These are phyloP conservation scores for Diaporthe aspalathi DNA, from an alignment of 2,329 filamentous ascomycete species.

Conservation along the genomic window DNA sequence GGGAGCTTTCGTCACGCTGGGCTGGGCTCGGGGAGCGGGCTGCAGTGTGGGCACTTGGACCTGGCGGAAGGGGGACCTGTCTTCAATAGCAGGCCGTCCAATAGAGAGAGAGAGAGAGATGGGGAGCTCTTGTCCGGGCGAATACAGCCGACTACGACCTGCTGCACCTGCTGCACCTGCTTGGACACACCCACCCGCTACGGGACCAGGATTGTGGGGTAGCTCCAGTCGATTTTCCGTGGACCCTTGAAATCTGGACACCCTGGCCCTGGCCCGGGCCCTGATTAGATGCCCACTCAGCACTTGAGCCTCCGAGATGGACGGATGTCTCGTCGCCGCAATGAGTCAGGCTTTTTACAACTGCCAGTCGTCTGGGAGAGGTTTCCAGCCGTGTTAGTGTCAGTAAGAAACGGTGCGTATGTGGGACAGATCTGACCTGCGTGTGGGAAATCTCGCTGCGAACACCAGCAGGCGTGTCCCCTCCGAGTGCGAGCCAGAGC, in stretches of 20 bases:
- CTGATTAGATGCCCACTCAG: slow-evolving; percentile 2
- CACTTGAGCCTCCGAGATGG: slow-evolving; percentile 19
- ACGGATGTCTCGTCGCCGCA: background rate
- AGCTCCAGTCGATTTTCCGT: slow-evolving; percentile 30
- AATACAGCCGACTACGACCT: slow-evolving; percentile 17
- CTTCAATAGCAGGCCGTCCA: too few relatives aligned
- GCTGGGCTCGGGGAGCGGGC: slow-evolving; percentile 3
- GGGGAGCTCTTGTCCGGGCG: too few relatives aligned
- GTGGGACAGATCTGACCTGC: slow-evolving; percentile 6
- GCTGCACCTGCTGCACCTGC: background rate
- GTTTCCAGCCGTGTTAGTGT: too few relatives aligned
- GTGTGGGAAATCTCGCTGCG: background rate
- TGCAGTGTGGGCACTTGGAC: slow-evolving; percentile 4
- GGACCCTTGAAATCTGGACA: slow-evolving; percentile 33
- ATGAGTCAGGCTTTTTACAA: too few relatives aligned
- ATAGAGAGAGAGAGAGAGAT: too few relatives aligned
- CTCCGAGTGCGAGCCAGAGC: background rate
- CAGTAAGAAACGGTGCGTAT: background rate
- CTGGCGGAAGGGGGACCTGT: too few relatives aligned
- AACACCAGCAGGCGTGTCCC: background rate
- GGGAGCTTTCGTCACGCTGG: slow-evolving; percentile 37
- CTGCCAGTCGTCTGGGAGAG: too few relatives aligned
- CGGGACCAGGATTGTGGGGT: slow-evolving; percentile 35
- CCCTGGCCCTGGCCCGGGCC: slow-evolving; percentile 26
- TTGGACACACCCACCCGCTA: background rate